A percentile compares a stretch with the other conserved stretches of the same genome.
These are phyloP conservation scores for Brassica incana DNA, from an alignment of 345 rosid species.

Conservation along the genomic window DNA sequence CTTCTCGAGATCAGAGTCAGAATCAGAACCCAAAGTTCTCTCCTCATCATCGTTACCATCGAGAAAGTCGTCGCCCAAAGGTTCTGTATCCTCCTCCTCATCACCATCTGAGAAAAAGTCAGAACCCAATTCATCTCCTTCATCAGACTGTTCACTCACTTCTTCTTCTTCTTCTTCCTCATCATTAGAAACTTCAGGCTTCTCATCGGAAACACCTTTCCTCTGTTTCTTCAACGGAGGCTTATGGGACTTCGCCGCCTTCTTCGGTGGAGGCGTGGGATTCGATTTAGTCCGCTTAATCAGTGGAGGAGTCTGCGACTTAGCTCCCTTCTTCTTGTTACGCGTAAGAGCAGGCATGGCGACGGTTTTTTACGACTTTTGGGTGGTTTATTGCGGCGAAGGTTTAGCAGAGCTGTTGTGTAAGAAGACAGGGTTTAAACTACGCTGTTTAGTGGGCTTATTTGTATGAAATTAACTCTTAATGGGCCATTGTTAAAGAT, in stretches of 20 bases:
- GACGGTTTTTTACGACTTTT: conserved; percentile 5
- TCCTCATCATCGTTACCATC: conserved; percentile 35
- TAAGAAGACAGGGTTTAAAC: background rate
- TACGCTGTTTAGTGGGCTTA: conserved; percentile 4
- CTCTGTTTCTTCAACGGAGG: conserved; percentile 60
- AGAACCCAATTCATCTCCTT: conserved; percentile 31
- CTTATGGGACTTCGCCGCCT: conserved; percentile 36
- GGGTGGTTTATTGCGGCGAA: conserved; percentile 28
- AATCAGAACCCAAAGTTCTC: conserved; percentile 44
- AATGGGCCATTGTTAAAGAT: conserved; percentile 1
- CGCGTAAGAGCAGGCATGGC: conserved; percentile 46
- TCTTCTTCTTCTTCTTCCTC: conserved; percentile 42
- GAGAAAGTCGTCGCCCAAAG: conserved; percentile 12
- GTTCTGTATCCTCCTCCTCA: conserved; percentile 1
- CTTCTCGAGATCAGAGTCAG: conserved; percentile 70
- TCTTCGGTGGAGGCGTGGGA: conserved; percentile 2
- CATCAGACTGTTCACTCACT: conserved; percentile 36
- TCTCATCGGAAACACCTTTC: conserved; percentile 41
- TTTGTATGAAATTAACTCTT: background rate
- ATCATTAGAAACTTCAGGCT: conserved; percentile 35
- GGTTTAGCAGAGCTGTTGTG: conserved; percentile 22
- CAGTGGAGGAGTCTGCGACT: conserved; percentile 38
- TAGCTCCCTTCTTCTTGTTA: conserved; percentile 55
- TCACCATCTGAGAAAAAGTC: conserved; percentile 29
- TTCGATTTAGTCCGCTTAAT: conserved; percentile 10